Evolutionary conservation across 345 rosid genomes (phyloP), one percentile per base, ranked within the genome.

Genomic region (Arabis alpina): DNA sequence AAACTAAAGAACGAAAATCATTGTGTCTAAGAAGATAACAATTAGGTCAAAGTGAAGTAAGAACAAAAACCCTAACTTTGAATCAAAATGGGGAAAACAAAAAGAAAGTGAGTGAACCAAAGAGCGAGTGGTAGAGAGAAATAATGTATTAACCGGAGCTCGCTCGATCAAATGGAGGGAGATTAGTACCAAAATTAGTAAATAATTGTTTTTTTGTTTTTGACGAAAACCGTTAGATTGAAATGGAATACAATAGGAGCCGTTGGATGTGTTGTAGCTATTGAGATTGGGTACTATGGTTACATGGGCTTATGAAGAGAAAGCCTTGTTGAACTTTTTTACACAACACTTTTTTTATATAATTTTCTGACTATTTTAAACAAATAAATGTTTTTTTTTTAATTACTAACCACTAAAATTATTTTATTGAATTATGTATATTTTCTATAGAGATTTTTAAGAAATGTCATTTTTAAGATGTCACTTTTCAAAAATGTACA

Each of bases 161-260:
- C 3, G 63, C 23, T 39, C 47, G 65, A 15, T 14, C 0, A 24
- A 28, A 54, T 14, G 61, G 61, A 66, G 61, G 61, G 61, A 66
- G 59, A 53, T 6, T 10, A 16, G 32, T 28, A 50, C 6, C 10
- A 24, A 49, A 15, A 19, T 19, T 0, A 11, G n/a, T n/a, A 23
- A n/a, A 28, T 3, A 3, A 3, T 28, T 9, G 1, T 24, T 7
- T 5, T 11, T 10, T 2, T 57, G 45, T 19, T 19, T 19, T 0
- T 19, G 23, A 19, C 23, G 23, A 19, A 19, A 19, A 40, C 27
- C 47, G 63, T 36, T 5, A 12, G 47, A 39, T 58, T 2, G 10
- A 58, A 25, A 39, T 58, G 1, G 10, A 58, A 25, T 27, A 19
- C 12, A 43, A 27, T 5, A 27, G 8, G 4, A 28, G 2, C 66